A percentile compares a stretch with the other conserved stretches of the same genome.
Conservation (phyloP, 1,284 basidiomycete genomes). For the Leccinum fallax region DNA sequence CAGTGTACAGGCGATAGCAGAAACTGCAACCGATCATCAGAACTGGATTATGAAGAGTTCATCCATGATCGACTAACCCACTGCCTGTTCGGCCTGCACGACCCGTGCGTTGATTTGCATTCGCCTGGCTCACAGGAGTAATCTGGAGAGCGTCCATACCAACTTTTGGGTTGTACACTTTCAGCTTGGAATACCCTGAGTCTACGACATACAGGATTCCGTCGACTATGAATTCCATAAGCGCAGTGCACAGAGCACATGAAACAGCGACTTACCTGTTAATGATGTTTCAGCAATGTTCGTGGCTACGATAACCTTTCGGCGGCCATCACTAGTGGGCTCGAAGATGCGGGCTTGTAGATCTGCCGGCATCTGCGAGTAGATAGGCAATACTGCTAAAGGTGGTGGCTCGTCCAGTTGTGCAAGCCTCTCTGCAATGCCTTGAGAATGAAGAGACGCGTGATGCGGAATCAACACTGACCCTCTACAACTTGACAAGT, state of each 20-base stretch:
- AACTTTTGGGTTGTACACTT: conserved; percentile 98
- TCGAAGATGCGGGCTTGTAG: conserved; percentile 98
- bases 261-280: conserved; percentile 58
- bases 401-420: conserved; percentile 90
- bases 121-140: conserved; percentile 98
- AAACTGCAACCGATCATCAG: conserved; percentile 52
- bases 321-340: conserved; percentile 88
- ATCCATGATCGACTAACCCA: conserved; percentile 56
- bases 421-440: conserved; percentile 74
- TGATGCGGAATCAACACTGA: conserved; percentile 36
- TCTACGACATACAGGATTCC: conserved; percentile 98
- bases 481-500: conserved; percentile 91
- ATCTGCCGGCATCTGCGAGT: conserved; percentile 99
- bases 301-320: conserved; percentile 97
- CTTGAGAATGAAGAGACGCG: conserved; percentile 11
- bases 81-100: conserved; percentile 95
- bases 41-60: neutral
- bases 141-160: conserved; percentile 99
- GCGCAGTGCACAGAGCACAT: neutral
- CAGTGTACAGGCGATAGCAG: conserved; percentile 90
- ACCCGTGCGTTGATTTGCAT: conserved; percentile 93
- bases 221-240: conserved; percentile 66
- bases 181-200: conserved; percentile 95
- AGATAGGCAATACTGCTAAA: conserved; percentile 91
- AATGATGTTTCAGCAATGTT: conserved; percentile 99